Evolutionary conservation across 2,329 filamentous ascomycete genomes (phyloP), one percentile per base, ranked within the genome.

Genomic region (Ophiocordyceps sinensis): DNA sequence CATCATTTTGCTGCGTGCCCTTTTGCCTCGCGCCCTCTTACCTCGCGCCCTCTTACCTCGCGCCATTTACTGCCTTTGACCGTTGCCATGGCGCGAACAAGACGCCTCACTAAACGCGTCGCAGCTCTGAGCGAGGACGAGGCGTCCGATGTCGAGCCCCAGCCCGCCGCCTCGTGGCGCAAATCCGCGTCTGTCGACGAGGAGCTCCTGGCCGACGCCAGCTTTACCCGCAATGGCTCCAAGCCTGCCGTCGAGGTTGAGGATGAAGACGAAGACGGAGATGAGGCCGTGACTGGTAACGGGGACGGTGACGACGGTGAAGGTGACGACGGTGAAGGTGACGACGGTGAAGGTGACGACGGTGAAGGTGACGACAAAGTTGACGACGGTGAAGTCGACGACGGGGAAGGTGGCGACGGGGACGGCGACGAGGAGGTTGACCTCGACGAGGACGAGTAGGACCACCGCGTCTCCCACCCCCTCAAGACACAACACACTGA

Each of bases 331-430:
- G n/a, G n/a, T n/a, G n/a, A n/a, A n/a, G n/a, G n/a, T n/a, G n/a
- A n/a, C n/a, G n/a, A n/a, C n/a, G n/a, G n/a, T n/a, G n/a, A n/a
- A n/a, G n/a, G n/a, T n/a, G n/a, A n/a, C n/a, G n/a, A n/a, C n/a
- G n/a, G n/a, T n/a, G n/a, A n/a, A n/a, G n/a, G n/a, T n/a, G n/a
- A n/a, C n/a, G n/a, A n/a, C n/a, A n/a, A n/a, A n/a, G n/a, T n/a
- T n/a, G n/a, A n/a, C n/a, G 55, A 55, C 17, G 74, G 67, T 3
- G 68, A 66, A n/a, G n/a, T n/a, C n/a, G n/a, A n/a, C 30, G 62
- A 59, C 14, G 53, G 62, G n/a, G 55, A 55, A 17, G 74, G 67
- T 3, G 68, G 57, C 0, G 59, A 57, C 0, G 57, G 57, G 5
- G 59, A 55, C 2, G 58, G 59, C 0, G 58, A 56, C 1, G 62